These are phyloP conservation scores for Albatrellus ellisii DNA, from an alignment of 768 basidiomycete species.

Conservation along the genomic window DNA sequence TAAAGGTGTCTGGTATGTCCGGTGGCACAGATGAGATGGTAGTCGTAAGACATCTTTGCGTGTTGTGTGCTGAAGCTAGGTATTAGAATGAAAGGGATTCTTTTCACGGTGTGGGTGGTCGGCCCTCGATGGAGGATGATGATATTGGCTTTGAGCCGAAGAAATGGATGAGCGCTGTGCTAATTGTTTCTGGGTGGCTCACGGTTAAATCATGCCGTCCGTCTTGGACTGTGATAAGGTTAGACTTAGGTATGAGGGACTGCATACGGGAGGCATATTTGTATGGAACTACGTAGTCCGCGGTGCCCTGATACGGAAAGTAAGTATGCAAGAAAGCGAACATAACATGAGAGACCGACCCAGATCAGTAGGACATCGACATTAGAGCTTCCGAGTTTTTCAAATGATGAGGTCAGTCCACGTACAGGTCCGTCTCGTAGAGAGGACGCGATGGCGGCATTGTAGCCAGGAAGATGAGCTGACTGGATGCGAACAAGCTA, in stretches of 20 bases:
- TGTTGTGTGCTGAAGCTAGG: too few species aligned
- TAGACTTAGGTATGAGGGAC: conserved; percentile 29
- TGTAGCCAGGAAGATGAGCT: conserved; percentile 62
- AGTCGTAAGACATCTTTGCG: too few species aligned
- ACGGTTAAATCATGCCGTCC: conserved; percentile 34
- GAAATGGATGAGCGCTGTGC: conserved; percentile 8
- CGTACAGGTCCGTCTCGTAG: conserved; percentile 62
- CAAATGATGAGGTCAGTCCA: conserved; percentile 42
- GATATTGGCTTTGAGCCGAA: conserved; percentile 5
- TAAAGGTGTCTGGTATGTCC: too few species aligned
- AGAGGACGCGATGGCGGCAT: conserved; percentile 65
- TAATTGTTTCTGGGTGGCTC: conserved; percentile 13
- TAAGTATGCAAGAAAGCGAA: background rate
- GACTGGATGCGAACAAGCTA: conserved; percentile 70
- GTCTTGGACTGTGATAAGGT: conserved; percentile 34
- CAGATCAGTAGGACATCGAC: conserved; percentile 52
- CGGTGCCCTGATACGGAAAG: conserved; percentile 32
- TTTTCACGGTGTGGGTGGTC: too few species aligned
- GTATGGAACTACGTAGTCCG: conserved; percentile 40
- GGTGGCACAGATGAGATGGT: too few species aligned
- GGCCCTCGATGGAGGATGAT: too few species aligned
- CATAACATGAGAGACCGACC: conserved; percentile 20
- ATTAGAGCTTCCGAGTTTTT: conserved; percentile 31
- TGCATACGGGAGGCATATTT: conserved; percentile 38
- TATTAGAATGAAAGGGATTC: too few species aligned